These are phyloP conservation scores for Malassezia pachydermatis DNA, from an alignment of 1,284 basidiomycete species.

Conservation along the genomic window DNA sequence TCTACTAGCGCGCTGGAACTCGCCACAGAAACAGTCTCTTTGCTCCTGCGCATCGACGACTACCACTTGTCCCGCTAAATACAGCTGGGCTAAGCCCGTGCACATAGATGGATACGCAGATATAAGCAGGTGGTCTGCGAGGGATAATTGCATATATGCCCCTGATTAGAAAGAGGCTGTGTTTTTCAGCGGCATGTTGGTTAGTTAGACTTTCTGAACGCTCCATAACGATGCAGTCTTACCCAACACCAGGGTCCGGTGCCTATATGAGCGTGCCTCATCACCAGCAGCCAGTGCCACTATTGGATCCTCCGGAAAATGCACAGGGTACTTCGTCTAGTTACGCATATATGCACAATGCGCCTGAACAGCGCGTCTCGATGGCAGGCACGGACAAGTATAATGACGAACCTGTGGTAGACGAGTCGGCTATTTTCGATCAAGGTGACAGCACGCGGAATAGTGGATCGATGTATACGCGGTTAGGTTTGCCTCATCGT, in stretches of 20 bases:
- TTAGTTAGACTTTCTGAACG: too few relatives aligned
- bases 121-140: too few relatives aligned
- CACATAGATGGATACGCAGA: too few relatives aligned
- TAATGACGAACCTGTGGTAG: not conserved
- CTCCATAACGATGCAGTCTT: too few relatives aligned
- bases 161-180: too few relatives aligned
- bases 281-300: conserved; percentile 3
- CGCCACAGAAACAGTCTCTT: conserved; percentile 90
- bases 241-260: too few relatives aligned
- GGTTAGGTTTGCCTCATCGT: not conserved
- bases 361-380: not conserved
- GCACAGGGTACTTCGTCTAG: too few relatives aligned
- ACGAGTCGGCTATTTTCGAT: conserved; percentile 1
- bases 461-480: not conserved
- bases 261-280: not conserved
- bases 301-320: conserved; percentile 1
- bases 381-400: not conserved
- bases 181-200: too few relatives aligned
- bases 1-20: conserved; percentile 91
- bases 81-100: not conserved
- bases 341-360: too few relatives aligned
- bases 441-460: not conserved
- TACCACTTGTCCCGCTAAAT: conserved; percentile 52
- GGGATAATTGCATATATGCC: too few relatives aligned
- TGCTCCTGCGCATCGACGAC: conserved; percentile 93